Conservation (phyloP, 805 yeast genomes). For the Yamadazyma nakazawae region DNA sequence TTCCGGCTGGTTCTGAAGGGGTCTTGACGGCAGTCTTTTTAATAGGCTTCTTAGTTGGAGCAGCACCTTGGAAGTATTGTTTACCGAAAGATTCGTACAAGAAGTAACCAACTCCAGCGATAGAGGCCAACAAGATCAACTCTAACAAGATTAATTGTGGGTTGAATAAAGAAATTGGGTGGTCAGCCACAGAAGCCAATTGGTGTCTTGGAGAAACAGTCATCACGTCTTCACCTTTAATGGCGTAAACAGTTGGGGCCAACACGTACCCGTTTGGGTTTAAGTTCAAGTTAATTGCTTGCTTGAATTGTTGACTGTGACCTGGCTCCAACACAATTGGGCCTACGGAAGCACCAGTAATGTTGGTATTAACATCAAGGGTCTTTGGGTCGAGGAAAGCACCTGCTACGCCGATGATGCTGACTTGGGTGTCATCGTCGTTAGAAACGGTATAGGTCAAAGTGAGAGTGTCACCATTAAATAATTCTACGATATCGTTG, state of each 20-base stretch:
- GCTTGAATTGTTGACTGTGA: constrained; percentile 48
- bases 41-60: constrained; percentile 32
- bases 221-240: constrained; percentile 48
- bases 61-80: constrained; percentile 39
- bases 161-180: constrained; percentile 64
- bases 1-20: constrained; percentile 13
- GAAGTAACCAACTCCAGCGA: constrained; percentile 50
- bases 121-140: constrained; percentile 45
- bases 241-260: constrained; percentile 57
- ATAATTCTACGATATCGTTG: constrained; percentile 40
- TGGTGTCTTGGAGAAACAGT: constrained; percentile 57
- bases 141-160: constrained; percentile 70
- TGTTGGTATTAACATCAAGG: constrained; percentile 52
- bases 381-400: constrained; percentile 52
- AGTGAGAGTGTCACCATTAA: constrained; percentile 51
- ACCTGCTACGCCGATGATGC: constrained; percentile 70
- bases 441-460: constrained; percentile 52
- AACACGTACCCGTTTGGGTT: constrained; percentile 55
- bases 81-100: constrained; percentile 44
- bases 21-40: constrained; percentile 14
- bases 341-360: constrained; percentile 63
- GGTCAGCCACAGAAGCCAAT: constrained; percentile 57
- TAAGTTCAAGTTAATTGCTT: constrained; percentile 57
- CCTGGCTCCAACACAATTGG: constrained; percentile 54
- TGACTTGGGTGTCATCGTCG: constrained; percentile 52